phyloP scores from a whole-genome alignment of 257 asterid genomes.

The Ballota nigra region DNA sequence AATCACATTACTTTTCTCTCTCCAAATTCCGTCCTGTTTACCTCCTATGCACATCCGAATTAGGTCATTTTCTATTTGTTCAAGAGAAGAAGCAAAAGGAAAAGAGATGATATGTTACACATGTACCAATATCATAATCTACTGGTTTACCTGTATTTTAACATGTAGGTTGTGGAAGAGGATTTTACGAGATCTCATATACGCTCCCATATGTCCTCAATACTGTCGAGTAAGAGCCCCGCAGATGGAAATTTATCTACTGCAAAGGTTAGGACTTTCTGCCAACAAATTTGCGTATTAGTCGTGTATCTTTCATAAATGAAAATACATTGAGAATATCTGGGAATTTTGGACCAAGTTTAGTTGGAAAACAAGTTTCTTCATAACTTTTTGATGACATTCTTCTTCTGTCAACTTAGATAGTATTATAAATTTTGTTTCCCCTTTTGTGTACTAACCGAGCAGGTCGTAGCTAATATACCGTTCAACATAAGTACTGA shows the following conservation, averaged over 20 bases:
- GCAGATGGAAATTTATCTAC: constrained; percentile 27
- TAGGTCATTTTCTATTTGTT: neutral
- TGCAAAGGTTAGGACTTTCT: constrained; percentile 59
- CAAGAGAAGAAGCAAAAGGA: neutral
- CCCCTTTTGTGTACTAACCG: neutral
- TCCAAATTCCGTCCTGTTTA: neutral
- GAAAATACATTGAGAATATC: neutral
- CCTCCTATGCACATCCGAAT: neutral
- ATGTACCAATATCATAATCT: neutral
- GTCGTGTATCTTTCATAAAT: neutral
- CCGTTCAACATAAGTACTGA: constrained; percentile 95
- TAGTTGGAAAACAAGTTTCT: neutral
- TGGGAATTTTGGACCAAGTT: neutral
- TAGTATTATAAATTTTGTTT: neutral
- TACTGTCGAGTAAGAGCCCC: constrained; percentile 35
- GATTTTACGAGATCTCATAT: constrained; percentile 82
- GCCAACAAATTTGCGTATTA: neutral
- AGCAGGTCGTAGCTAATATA: constrained; percentile 88
- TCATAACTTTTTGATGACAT: neutral
- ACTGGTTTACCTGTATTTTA: neutral
- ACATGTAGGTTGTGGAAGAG: constrained; percentile 75
- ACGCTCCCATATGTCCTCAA: constrained; percentile 66
- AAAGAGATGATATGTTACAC: neutral
- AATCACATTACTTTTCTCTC: neutral
- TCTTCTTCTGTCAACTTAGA: neutral